Percentiles rank a stretch among this genome's conserved stretches.
phyloP scores from a whole-genome alignment of 2,329 filamentous ascomycete genomes.

The Venturia carpophila region DNA sequence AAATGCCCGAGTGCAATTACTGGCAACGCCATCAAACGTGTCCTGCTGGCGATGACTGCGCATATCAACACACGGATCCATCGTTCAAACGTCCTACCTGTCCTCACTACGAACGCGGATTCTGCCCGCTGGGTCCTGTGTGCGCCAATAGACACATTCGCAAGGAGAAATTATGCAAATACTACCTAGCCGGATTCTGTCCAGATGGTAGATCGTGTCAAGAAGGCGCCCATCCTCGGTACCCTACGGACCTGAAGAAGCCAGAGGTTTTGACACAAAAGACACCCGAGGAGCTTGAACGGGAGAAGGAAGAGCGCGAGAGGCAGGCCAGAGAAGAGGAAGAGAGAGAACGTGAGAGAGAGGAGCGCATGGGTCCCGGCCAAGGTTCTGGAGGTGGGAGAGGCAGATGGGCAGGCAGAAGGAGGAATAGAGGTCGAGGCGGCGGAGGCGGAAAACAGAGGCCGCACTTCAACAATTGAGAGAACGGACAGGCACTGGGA shows the following conservation, averaged over 20 bases:
- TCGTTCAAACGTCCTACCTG: constrained; percentile 52
- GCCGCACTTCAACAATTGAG: background rate
- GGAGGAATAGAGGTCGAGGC: constrained; percentile 15
- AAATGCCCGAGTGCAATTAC: constrained; percentile 98
- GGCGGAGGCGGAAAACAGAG: constrained; percentile 1
- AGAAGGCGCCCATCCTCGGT: constrained; percentile 74
- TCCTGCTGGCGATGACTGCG: constrained; percentile 91
- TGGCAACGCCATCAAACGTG: constrained; percentile 91
- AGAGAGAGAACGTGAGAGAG: constrained; percentile 15
- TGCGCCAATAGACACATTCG: constrained; percentile 88
- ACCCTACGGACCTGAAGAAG: constrained; percentile 55
- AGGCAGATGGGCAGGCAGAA: background rate
- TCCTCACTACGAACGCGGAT: constrained; percentile 90
- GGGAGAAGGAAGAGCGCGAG: constrained; percentile 33
- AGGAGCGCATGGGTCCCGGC: constrained; percentile 11
- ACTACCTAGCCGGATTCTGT: constrained; percentile 90
- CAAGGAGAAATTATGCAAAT: constrained; percentile 64
- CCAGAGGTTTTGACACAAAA: constrained; percentile 58
- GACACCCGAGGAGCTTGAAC: constrained; percentile 61
- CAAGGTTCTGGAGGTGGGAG: constrained; percentile 5
- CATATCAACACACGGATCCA: constrained; percentile 85
- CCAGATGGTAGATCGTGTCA: constrained; percentile 72
- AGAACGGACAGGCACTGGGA: background rate
- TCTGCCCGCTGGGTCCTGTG: constrained; percentile 80
- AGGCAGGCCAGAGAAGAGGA: constrained; percentile 12